These are phyloP conservation scores for Nakaseomyces uthaithaninus DNA, from an alignment of 1,139 yeast species.

Conservation along the genomic window DNA sequence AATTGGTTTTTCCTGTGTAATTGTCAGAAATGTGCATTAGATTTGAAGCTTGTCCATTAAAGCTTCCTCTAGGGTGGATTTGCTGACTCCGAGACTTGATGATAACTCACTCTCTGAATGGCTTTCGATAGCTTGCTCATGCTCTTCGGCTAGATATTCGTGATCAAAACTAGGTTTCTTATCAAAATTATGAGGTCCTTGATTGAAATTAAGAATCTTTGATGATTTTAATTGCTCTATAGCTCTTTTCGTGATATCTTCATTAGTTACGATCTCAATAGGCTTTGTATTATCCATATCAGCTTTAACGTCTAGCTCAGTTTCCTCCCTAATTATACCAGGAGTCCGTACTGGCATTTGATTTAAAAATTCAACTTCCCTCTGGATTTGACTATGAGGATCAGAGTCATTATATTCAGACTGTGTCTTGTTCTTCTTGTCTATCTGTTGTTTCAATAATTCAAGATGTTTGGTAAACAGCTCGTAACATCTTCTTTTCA, in stretches of 20 bases:
- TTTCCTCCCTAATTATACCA: slow-evolving; percentile 1
- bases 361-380: slow-evolving; percentile 3
- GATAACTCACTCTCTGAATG: slow-evolving; percentile 17
- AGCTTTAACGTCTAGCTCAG: background rate
- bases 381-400: background rate
- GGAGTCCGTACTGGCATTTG: slow-evolving; percentile 2
- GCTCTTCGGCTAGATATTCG: slow-evolving; percentile 1
- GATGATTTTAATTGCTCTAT: slow-evolving; percentile 24
- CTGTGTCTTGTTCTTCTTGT: slow-evolving; percentile 14
- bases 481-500: slow-evolving; percentile 26
- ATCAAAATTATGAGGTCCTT: slow-evolving; percentile 9
- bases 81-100: slow-evolving; percentile 35
- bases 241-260: slow-evolving; percentile 15
- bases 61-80: slow-evolving; percentile 42
- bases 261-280: background rate
- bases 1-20: slow-evolving; percentile 59
- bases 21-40: slow-evolving; percentile 40
- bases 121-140: slow-evolving; percentile 5
- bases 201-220: slow-evolving; percentile 17
- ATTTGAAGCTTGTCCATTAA: slow-evolving; percentile 31
- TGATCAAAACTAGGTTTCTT: slow-evolving; percentile 9
- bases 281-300: slow-evolving; percentile 1
- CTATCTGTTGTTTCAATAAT: slow-evolving; percentile 22
- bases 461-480: slow-evolving; percentile 26
- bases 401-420: slow-evolving; percentile 1